Evolutionary conservation across 345 rosid species (phyloP).

Genomic region (Pseudoturritis turrita): DNA sequence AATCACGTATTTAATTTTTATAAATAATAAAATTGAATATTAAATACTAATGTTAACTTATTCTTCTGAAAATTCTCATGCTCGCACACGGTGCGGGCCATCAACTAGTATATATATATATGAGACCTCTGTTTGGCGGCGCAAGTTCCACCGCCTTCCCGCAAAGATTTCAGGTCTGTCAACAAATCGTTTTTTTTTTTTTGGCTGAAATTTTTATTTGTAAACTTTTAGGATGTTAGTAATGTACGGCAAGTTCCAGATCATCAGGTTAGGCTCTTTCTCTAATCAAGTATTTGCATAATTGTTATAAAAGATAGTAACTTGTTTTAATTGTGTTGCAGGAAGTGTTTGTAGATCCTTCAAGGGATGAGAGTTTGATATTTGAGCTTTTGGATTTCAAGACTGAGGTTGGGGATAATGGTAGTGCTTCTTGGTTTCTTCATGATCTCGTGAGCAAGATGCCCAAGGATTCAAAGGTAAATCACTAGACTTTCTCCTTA

Average conservation of each 20-base stretch:
- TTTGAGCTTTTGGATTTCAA: slow-evolving; percentile 63
- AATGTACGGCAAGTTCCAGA: slow-evolving; percentile 61
- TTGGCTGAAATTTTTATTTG: background rate
- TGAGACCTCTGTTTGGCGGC: slow-evolving; percentile 60
- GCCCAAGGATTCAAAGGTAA: slow-evolving; percentile 72
- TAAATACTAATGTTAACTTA: no score
- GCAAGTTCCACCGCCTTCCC: slow-evolving; percentile 51
- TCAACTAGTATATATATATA: no score
- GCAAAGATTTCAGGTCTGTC: slow-evolving; percentile 49
- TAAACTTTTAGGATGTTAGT: slow-evolving; percentile 50
- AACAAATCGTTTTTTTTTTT: background rate
- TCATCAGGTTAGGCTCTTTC: slow-evolving; percentile 47
- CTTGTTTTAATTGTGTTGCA: slow-evolving; percentile 27
- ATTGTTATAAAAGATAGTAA: background rate
- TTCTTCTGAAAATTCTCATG: no score
- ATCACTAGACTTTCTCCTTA: background rate
- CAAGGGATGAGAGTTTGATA: slow-evolving; percentile 75
- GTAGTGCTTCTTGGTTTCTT: slow-evolving; percentile 73
- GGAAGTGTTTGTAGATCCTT: slow-evolving; percentile 77
- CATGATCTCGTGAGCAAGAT: slow-evolving; percentile 60
- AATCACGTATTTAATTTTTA: no score
- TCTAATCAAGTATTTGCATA: background rate
- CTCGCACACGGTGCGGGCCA: no score
- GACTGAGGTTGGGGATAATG: slow-evolving; percentile 51
- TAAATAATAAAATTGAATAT: no score